phyloP scores from a whole-genome alignment of 495 filamentous ascomycete genomes.

The Bathelium albidoporum region DNA sequence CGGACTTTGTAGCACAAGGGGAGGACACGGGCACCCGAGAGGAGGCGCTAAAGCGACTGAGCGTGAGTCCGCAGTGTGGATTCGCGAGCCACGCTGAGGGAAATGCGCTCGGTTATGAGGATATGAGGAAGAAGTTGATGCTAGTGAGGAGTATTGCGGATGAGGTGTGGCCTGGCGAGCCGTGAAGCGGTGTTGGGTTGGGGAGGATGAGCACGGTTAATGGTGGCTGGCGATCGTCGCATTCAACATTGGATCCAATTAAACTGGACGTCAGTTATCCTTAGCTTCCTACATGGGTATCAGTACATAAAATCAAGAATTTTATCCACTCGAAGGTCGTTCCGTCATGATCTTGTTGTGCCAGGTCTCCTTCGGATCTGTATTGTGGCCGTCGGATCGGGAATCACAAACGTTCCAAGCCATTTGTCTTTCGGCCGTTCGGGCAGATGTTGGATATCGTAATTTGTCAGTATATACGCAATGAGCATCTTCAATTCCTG shows the following conservation, averaged over 20 bases:
- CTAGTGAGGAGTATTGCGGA: conserved; percentile 41
- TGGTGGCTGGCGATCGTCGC: not conserved
- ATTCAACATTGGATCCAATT: not conserved
- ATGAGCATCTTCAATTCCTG: conserved; percentile 36
- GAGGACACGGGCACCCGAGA: conserved; percentile 30
- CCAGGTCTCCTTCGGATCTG: not conserved
- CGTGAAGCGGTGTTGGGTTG: conserved; percentile 14
- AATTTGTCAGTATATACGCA: conserved; percentile 32
- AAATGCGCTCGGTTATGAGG: conserved; percentile 48
- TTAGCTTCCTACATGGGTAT: not conserved
- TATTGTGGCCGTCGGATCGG: not conserved
- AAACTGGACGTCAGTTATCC: not conserved
- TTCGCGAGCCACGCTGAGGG: conserved; percentile 57
- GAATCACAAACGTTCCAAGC: not conserved
- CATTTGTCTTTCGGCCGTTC: conserved; percentile 14
- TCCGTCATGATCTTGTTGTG: not conserved
- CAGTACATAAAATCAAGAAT: not conserved
- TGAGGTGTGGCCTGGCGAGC: conserved; percentile 39
- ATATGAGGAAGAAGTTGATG: conserved; percentile 46
- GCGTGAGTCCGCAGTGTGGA: conserved; percentile 58
- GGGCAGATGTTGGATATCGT: conserved; percentile 31
- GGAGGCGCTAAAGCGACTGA: conserved; percentile 48
- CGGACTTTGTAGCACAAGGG: conserved; percentile 47
- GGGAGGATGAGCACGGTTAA: not conserved
- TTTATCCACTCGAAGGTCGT: no score